These are phyloP conservation scores for Termitomyces eurrhizus DNA, from an alignment of 768 basidiomycete species.

Conservation along the genomic window DNA sequence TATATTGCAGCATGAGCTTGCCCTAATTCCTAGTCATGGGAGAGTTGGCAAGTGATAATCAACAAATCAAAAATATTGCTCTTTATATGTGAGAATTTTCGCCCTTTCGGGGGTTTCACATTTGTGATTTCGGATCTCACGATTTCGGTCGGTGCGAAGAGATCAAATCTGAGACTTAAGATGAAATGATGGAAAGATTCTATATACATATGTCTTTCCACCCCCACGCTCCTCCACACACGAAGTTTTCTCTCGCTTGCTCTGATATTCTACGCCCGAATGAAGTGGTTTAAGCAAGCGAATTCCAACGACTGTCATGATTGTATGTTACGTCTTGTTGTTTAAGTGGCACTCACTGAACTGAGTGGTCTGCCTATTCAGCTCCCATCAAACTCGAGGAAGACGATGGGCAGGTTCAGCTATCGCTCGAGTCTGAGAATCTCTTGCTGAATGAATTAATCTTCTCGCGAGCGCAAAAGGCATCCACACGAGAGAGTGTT, in stretches of 20 bases:
- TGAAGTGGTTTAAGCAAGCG: conserved; percentile 7
- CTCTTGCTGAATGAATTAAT: conserved; percentile 1
- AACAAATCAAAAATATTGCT: too few species aligned
- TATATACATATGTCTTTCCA: background rate
- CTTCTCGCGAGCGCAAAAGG: background rate
- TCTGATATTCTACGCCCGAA: background rate
- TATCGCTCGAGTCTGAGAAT: background rate
- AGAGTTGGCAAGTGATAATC: background rate
- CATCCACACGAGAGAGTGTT: background rate
- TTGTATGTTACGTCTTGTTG: background rate
- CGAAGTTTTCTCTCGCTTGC: background rate
- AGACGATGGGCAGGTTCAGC: background rate
- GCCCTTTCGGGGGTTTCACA: background rate
- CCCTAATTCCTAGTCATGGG: background rate
- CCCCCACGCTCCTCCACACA: background rate
- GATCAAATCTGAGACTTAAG: background rate
- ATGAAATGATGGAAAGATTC: conserved; percentile 1
- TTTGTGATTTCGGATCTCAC: background rate
- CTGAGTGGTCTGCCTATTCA: background rate
- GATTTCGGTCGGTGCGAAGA: background rate
- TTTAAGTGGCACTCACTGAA: background rate
- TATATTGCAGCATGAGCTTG: background rate
- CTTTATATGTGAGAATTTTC: too few species aligned
- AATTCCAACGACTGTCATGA: background rate
- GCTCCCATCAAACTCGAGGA: background rate